Evolutionary conservation across 208 protist genomes (phyloP), one percentile per base, ranked within the genome.

Genomic region (Trypanosoma mega): DNA sequence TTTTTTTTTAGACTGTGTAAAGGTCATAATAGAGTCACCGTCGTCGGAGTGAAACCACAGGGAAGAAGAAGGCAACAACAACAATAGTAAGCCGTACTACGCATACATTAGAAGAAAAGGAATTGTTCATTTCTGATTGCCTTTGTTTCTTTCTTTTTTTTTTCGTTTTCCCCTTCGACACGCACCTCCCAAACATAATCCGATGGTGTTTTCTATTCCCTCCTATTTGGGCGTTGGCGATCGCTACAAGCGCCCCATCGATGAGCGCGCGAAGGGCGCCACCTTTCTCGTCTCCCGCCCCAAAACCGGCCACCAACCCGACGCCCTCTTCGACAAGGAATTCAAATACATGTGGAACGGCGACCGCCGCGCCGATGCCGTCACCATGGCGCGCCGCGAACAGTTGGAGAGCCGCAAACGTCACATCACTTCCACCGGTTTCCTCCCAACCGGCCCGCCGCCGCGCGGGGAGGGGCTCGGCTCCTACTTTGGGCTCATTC

Each of bases 171-270:
- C n/a, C n/a, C n/a, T n/a, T n/a, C n/a, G n/a, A n/a, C n/a, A n/a
- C n/a, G n/a, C n/a, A n/a, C n/a, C n/a, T n/a, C n/a, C 24, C 20
- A 7, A 6, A 45, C 11, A 39, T 26, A n/a, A 37, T 26, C 21
- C 1, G 27, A 92, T 96, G 85, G 85, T 95, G 11, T 97, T 97
- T 49, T 93, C 86, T 2, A 94, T 90, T 41, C 89, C 91, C 14
- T 93, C 89, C 24, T 96, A 89, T 64, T 57, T 94, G 23, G 55
- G 83, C 52, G 51, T 80, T 12, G 92, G 87, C 14, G 84, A 92
- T 47, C 80, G 87, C 24, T 61, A 58, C 52, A 82, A 88, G 68
- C 75, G 76, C 31, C 68, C 63, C 6, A 43, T 89, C 24, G 81
- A 92, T 51, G 76, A 75, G 44, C 83, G 91, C 9, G 63, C 72